These are phyloP conservation scores for Cymbomonas tetramitiformis DNA, from an alignment of 139 green algal genomes.

Conservation along the genomic window DNA sequence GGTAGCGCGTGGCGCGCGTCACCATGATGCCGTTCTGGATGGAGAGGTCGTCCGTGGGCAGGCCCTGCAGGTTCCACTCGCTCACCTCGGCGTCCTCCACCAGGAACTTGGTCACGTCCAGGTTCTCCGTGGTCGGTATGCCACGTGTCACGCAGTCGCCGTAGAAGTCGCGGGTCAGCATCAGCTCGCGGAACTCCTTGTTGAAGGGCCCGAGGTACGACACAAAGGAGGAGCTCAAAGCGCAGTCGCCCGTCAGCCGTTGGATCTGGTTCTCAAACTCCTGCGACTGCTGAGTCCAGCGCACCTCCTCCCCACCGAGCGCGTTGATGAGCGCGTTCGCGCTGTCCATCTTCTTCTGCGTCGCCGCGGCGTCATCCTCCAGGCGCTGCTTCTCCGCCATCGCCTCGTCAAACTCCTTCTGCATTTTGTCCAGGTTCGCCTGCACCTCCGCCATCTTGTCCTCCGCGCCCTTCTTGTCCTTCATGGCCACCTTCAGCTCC, in stretches of 20 bases:
- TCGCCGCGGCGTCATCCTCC: slow-evolving; percentile 69
- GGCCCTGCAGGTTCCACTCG: slow-evolving; percentile 71
- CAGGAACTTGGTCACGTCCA: slow-evolving; percentile 61
- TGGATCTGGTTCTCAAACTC: slow-evolving; percentile 70
- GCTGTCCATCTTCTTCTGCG: slow-evolving; percentile 75
- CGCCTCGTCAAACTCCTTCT: slow-evolving; percentile 75
- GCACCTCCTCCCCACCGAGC: slow-evolving; percentile 74
- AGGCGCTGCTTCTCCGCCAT: slow-evolving; percentile 77
- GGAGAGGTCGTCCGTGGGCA: slow-evolving; percentile 81
- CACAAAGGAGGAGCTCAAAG: slow-evolving; percentile 53
- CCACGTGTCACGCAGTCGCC: slow-evolving; percentile 46
- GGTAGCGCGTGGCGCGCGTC: slow-evolving; percentile 62
- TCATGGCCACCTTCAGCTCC: slow-evolving; percentile 67
- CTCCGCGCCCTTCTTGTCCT: slow-evolving; percentile 77
- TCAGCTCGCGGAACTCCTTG: slow-evolving; percentile 79
- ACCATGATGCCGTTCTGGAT: slow-evolving; percentile 91
- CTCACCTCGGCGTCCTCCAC: slow-evolving; percentile 74
- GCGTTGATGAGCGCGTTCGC: slow-evolving; percentile 73
- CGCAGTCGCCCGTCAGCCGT: slow-evolving; percentile 72
- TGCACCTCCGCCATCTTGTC: slow-evolving; percentile 75
- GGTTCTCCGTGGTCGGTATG: slow-evolving; percentile 52
- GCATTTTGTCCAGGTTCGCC: slow-evolving; percentile 76
- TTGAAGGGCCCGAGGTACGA: slow-evolving; percentile 88
- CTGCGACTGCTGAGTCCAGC: slow-evolving; percentile 72
- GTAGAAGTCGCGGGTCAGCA: slow-evolving; percentile 67